Evolutionary conservation across 352 stramenopile species (phyloP), one percentile per base, ranked within the genome.

Genomic region (Pythium sukuiense): DNA sequence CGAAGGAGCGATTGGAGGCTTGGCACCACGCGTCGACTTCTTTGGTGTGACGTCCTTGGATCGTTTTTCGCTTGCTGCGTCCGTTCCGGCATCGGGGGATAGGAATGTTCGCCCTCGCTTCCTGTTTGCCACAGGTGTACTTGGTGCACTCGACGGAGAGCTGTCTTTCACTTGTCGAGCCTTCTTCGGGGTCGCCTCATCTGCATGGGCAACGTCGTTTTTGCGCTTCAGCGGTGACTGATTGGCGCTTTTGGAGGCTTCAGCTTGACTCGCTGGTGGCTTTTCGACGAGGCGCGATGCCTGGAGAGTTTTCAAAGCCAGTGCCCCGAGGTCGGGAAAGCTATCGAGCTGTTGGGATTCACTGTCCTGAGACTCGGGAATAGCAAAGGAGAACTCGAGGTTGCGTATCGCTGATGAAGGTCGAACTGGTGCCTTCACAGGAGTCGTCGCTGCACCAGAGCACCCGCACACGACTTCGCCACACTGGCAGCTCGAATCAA

Each of bases 331-430:
- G 60, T 80, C 76, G 9, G 73, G 70, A 37, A 78, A 20, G 59
- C 66, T 88, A 48, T 77, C 72, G 32, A 73, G 53, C 1, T 69
- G 41, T 30, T 85, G 65, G 3, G 73, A 75, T 29, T 90, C 71
- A 18, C 65, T 77, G 12, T 89, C 82, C 53, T 90, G 76, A 5
- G 84, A 90, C 20, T 83, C 73, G 3, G 79, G 81, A 50, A 78
- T 77, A 6, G 81, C 69, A 63, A 90, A 90, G 5, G 82, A 84
- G 54, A 91, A 86, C 50, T 89, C 74, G 43, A 91, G 72, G 8
- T 79, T 88, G 18, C 80, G 80, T 29, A 85, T 88, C 41, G 75
- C 71, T 1, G 65, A 63, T 1, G 72, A 77, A 16, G 62, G 37
- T 29, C 74, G 75, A 24, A 46, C 18, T 27, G 46, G 20, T 13